A percentile compares a stretch with the other conserved stretches of the same genome.
phyloP scores from a whole-genome alignment of 352 stramenopile species.

The Pythium volutum region DNA sequence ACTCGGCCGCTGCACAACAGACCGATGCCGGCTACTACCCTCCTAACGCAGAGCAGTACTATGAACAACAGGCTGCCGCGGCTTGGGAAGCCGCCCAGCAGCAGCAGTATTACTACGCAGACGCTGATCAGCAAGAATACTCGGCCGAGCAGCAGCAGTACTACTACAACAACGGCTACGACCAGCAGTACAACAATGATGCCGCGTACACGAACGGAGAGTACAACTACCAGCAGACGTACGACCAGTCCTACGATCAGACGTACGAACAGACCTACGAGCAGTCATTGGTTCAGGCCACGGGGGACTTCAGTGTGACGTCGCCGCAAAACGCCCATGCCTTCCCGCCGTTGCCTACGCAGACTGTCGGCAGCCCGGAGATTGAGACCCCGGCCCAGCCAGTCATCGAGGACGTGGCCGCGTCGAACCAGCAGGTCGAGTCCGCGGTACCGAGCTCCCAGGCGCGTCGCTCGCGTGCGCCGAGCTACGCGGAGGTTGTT shows the following conservation, averaged over 20 bases:
- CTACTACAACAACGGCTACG: slow-evolving; percentile 22
- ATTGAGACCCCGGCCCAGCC: background rate
- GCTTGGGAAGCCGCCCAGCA: slow-evolving; percentile 14
- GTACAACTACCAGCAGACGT: slow-evolving; percentile 20
- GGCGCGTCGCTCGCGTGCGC: slow-evolving; percentile 10
- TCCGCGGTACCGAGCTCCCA: background rate
- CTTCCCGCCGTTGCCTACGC: slow-evolving; percentile 11
- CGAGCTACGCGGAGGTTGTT: slow-evolving; percentile 33
- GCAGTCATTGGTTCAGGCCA: background rate
- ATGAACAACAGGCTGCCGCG: slow-evolving; percentile 1
- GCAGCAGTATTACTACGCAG: slow-evolving; percentile 21
- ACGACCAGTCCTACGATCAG: slow-evolving; percentile 9
- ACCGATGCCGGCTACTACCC: slow-evolving; percentile 14
- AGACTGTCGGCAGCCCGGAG: background rate
- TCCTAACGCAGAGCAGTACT: slow-evolving; percentile 1
- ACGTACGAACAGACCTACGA: background rate
- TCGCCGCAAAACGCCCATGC: slow-evolving; percentile 1
- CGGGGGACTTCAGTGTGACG: background rate
- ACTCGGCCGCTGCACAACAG: slow-evolving; percentile 1
- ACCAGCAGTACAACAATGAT: slow-evolving; percentile 16
- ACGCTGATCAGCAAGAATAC: slow-evolving; percentile 15
- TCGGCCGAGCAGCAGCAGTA: slow-evolving; percentile 14
- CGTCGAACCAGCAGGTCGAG: slow-evolving; percentile 5
- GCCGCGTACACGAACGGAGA: slow-evolving; percentile 2
- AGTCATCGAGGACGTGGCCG: background rate